Evolutionary conservation across 495 filamentous ascomycete genomes (phyloP), one percentile per base, ranked within the genome.

Genomic region (Astrocystis sublimbata): DNA sequence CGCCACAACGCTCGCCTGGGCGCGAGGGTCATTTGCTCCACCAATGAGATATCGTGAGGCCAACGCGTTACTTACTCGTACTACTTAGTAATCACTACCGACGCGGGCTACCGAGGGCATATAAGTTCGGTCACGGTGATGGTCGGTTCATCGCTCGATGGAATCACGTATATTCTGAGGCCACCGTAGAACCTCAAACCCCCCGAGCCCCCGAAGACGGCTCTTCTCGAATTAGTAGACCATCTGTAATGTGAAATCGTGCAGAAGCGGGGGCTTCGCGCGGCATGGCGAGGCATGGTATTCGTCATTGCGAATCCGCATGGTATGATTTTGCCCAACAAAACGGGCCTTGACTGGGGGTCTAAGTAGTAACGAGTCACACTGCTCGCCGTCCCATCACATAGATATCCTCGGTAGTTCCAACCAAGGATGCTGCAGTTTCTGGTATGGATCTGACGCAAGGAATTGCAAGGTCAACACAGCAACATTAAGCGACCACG

Each of bases 281-380:
- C 46, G 46, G 17, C 46, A 49, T 49, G 46, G 9, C 46, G 28
- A 23, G 46, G 17, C 46, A 49, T 49, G 46, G n/a, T 30, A 49
- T 49, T 49, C 46, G 46, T 31, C 46, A 49, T 49, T 15, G 24
- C 17, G 26, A 49, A 49, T 49, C 15, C 15, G 46, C 46, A 26
- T 49, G 46, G 46, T 49, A 49, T 30, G 46, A 49, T 49, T 30
- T 49, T 3, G 15, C 26, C 26, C 46, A 49, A 30, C 26, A 17
- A 6, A 31, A 23, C 46, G n/a, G n/a, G n/a, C n/a, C n/a, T n/a
- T 13, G 6, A 36, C 49, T 35, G 19, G 49, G 7, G 35, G 30
- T 35, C n/a, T 52, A 5, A 46, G 33, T 36, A 36, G 13, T 36
- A 36, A 13, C 6, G 23, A 26, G 23, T 26, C 43, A 2, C 43